phyloP scores from a whole-genome alignment of 2,329 filamentous ascomycete species.

The Paraphoma sp. region DNA sequence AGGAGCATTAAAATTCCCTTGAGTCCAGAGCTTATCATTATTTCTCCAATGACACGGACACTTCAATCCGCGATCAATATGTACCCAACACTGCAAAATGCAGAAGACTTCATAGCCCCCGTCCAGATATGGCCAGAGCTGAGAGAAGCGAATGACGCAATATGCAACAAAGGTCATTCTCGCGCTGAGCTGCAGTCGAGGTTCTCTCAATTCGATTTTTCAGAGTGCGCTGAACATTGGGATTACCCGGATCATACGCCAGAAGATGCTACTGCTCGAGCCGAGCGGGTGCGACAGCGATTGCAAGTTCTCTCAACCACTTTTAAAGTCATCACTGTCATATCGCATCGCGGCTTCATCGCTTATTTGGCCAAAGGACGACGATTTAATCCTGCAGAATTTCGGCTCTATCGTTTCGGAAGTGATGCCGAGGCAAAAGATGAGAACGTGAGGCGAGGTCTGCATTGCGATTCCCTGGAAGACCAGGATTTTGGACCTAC shows the following conservation, averaged over 20 bases:
- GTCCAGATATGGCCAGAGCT: constrained; percentile 31
- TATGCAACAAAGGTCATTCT: constrained; percentile 22
- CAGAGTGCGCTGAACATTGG: constrained; percentile 18
- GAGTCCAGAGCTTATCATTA: constrained; percentile 24
- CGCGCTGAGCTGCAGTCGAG: constrained; percentile 11
- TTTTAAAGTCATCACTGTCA: constrained; percentile 19
- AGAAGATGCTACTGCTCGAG: constrained; percentile 12
- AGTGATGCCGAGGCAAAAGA: constrained; percentile 13
- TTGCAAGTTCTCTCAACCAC: constrained; percentile 11
- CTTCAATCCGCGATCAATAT: constrained; percentile 30
- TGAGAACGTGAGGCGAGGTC: constrained; percentile 10
- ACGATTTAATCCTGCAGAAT: constrained; percentile 21
- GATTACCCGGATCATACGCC: constrained; percentile 16
- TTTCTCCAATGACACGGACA: constrained; percentile 33
- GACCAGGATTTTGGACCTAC: constrained; percentile 29
- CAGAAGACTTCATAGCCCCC: neutral
- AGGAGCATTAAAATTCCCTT: constrained; percentile 10
- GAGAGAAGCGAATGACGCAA: constrained; percentile 22
- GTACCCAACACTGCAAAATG: constrained; percentile 14
- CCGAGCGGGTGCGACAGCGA: constrained; percentile 19
- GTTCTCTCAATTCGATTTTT: constrained; percentile 27
- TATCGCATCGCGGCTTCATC: constrained; percentile 28
- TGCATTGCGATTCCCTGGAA: constrained; percentile 15
- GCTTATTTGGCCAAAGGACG: constrained; percentile 21
- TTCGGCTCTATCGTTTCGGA: constrained; percentile 21